Conservation (phyloP, 2,329 filamentous ascomycete genomes). For the Corynespora cassiicola region DNA sequence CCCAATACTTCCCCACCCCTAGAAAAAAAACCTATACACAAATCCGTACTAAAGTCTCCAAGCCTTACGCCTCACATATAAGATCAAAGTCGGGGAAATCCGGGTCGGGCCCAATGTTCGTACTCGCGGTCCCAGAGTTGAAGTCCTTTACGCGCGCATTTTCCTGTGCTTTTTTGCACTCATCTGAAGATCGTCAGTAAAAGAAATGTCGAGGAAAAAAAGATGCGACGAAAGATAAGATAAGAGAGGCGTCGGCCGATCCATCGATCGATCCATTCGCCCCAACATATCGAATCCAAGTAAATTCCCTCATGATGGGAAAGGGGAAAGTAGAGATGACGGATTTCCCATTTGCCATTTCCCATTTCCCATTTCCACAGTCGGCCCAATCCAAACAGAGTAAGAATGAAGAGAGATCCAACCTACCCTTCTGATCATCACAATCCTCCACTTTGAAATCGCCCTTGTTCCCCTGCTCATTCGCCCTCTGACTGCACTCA, state of each 20-base stretch:
- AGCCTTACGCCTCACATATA: conserved; percentile 34
- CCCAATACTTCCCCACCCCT: no score
- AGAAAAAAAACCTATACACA: no score
- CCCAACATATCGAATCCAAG: background rate
- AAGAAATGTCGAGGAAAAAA: no score
- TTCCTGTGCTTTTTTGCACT: conserved; percentile 35
- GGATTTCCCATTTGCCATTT: background rate
- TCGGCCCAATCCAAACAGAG: no score
- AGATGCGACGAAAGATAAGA: no score
- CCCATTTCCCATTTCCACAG: background rate
- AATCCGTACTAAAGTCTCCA: no score
- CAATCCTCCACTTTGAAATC: conserved; percentile 58
- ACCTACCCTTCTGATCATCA: conserved; percentile 57
- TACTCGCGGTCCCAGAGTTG: conserved; percentile 25
- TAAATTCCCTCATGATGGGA: no score
- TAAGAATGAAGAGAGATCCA: background rate
- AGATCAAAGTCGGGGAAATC: conserved; percentile 47
- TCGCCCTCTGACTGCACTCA: conserved; percentile 53
- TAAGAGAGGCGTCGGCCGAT: background rate
- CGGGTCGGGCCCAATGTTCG: conserved; percentile 45
- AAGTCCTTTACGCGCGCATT: conserved; percentile 36
- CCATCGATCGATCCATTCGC: background rate
- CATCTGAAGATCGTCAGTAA: conserved; percentile 19
- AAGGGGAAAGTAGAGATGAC: no score
- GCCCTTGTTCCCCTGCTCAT: conserved; percentile 57